These are phyloP conservation scores for Infundibulicybe gibba DNA, from an alignment of 768 basidiomycete species.

Conservation along the genomic window DNA sequence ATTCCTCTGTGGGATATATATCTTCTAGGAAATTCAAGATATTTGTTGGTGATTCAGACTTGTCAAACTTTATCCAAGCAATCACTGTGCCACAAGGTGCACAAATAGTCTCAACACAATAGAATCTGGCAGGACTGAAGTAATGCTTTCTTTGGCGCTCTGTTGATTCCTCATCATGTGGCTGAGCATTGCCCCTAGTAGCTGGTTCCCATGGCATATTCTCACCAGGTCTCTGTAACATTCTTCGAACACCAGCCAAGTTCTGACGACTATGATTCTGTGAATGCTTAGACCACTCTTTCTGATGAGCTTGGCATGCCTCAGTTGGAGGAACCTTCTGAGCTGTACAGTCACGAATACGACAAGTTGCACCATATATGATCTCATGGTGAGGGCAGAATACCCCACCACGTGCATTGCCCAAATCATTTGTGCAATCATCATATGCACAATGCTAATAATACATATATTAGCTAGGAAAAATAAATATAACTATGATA, in stretches of 20 bases:
- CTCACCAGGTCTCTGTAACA: background rate
- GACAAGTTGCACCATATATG: constrained; percentile 13
- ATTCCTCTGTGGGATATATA: too few relatives aligned
- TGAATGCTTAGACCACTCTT: constrained; percentile 2
- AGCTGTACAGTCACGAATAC: constrained; percentile 12
- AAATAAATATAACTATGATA: background rate
- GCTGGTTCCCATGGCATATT: too few relatives aligned
- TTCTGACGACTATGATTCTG: constrained; percentile 3
- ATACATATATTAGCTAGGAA: background rate
- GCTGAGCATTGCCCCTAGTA: too few relatives aligned
- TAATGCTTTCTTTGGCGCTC: too few relatives aligned
- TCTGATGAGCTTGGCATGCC: constrained; percentile 17
- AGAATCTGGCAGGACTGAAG: too few relatives aligned
- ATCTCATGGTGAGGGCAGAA: constrained; percentile 18
- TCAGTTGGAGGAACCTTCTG: constrained; percentile 10
- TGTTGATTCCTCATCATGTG: too few relatives aligned
- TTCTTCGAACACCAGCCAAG: constrained; percentile 9
- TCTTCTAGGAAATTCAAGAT: too few relatives aligned
- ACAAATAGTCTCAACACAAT: too few relatives aligned
- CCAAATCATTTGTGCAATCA: constrained; percentile 12
- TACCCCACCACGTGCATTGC: constrained; percentile 17
- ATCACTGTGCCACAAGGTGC: too few relatives aligned
- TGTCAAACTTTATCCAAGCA: too few relatives aligned
- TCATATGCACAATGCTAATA: constrained; percentile 19
- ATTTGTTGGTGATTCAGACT: too few relatives aligned